Evolutionary conservation across 129 eudicot species (phyloP), one percentile per base, ranked within the genome.

Genomic region (Cynara cardunculus): DNA sequence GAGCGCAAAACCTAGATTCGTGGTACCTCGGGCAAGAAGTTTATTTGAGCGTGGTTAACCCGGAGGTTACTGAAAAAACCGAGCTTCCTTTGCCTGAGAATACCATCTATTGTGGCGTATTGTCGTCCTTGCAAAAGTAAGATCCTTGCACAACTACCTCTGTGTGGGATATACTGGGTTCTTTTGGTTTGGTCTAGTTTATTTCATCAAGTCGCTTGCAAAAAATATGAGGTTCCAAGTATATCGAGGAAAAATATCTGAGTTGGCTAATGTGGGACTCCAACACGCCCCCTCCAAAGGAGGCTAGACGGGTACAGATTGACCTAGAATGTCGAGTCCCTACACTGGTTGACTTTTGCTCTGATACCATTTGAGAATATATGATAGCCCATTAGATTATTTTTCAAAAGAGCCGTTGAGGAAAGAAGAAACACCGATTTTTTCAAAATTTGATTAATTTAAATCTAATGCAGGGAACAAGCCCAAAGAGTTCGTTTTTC

Each of bases 11-110:
- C 71, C 90, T 95, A 14, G 94, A 95, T 85, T 86, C 99, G 44
- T 92, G 99, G 99, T 89, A 92, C 81, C 90, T 95, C 24, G 99
- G 99, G 46, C 99, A 95, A 87, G 99, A 95, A 86, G 91, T 81
- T 86, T 95, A 95, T 61, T 25, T 95, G 76, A 95, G 90, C 67
- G 97, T 88, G 81, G 89, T 90, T 70, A 92, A 95, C 86, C 94
- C 93, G 3, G 93, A 94, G 87, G 85, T 76, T 25, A 75, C 85
- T 2, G 99, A 95, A 84, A 86, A 86, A 68, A 67, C 79, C 8
- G 98, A 90, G 88, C 80, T 75, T 69, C 88, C 89, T 70, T 76
- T 92, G 89, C 97, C 99, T 0, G 92, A 82, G 8, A 92, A 95
- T 72, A 31, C 92, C 49, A 95, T 95, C 61, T 95, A 86, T 69